A percentile compares a stretch with the other conserved stretches of the same genome.
Evolutionary conservation across 352 stramenopile genomes (phyloP).

Genomic region (Globisporangium irregulare): DNA sequence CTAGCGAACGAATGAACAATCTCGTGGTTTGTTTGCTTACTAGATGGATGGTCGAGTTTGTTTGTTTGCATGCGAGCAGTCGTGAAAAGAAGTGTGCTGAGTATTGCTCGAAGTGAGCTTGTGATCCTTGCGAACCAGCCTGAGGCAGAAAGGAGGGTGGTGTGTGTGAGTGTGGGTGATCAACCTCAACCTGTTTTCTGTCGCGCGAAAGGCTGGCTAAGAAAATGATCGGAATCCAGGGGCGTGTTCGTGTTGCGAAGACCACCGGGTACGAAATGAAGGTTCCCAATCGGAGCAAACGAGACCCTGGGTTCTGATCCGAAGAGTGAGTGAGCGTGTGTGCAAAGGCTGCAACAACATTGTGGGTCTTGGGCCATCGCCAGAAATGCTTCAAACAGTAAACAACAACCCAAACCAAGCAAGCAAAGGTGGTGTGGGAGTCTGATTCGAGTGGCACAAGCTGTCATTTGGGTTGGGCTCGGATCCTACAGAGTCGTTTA

Average conservation of each 20-base stretch:
- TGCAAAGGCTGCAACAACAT: not conserved
- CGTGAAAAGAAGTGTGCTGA: not conserved
- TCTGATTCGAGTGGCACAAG: not conserved
- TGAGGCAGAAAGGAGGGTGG: too few relatives aligned
- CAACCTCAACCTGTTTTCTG: not conserved
- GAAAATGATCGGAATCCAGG: not conserved
- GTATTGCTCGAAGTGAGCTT: not conserved
- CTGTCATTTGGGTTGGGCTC: not conserved
- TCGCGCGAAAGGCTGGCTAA: not conserved
- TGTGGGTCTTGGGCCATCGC: not conserved
- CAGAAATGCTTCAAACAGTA: not conserved
- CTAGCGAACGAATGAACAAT: not conserved
- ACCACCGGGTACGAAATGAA: too few relatives aligned
- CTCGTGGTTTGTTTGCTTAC: not conserved
- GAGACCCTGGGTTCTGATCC: too few relatives aligned
- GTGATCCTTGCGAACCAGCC: not conserved
- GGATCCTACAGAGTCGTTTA: conserved; percentile 5
- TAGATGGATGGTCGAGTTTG: not conserved
- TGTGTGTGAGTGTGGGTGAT: not conserved
- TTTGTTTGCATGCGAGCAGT: not conserved
- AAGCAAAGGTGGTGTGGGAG: not conserved
- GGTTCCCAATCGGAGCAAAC: too few relatives aligned
- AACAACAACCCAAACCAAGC: not conserved
- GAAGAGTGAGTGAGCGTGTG: too few relatives aligned
- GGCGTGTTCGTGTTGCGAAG: too few relatives aligned